These are phyloP conservation scores for Sporothrix sp. DNA, from an alignment of 2,329 filamentous ascomycete species.

Conservation along the genomic window DNA sequence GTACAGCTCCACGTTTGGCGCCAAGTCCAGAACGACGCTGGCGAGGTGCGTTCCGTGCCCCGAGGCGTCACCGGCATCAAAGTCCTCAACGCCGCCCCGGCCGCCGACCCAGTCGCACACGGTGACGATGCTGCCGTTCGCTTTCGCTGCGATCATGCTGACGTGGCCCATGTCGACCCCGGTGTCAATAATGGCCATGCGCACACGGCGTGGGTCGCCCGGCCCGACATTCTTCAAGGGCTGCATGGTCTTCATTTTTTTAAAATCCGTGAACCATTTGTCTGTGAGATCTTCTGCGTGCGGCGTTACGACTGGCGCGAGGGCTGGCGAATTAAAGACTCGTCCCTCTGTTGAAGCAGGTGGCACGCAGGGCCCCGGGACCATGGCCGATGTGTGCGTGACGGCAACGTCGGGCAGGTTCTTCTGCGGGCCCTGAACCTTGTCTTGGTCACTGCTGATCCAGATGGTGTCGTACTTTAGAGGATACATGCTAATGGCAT, in stretches of 20 bases:
- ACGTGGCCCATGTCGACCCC: not conserved
- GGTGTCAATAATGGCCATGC: not conserved
- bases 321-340: too few relatives aligned
- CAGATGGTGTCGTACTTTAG: too few relatives aligned
- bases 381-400: too few relatives aligned
- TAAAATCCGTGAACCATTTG: not conserved
- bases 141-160: not conserved
- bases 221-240: not conserved
- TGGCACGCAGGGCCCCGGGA: too few relatives aligned
- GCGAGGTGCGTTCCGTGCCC: not conserved
- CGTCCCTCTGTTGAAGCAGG: too few relatives aligned
- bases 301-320: not conserved
- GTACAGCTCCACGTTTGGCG: not conserved
- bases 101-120: not conserved
- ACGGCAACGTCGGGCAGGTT: too few relatives aligned
- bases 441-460: too few relatives aligned
- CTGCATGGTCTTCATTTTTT: not conserved
- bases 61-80: not conserved
- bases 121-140: not conserved
- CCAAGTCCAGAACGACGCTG: not conserved
- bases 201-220: not conserved
- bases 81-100: not conserved
- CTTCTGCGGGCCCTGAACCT: too few relatives aligned
- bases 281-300: not conserved
- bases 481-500: too few relatives aligned